phyloP scores from a whole-genome alignment of 306 rosid species.

The Trifolium fragiferum region DNA sequence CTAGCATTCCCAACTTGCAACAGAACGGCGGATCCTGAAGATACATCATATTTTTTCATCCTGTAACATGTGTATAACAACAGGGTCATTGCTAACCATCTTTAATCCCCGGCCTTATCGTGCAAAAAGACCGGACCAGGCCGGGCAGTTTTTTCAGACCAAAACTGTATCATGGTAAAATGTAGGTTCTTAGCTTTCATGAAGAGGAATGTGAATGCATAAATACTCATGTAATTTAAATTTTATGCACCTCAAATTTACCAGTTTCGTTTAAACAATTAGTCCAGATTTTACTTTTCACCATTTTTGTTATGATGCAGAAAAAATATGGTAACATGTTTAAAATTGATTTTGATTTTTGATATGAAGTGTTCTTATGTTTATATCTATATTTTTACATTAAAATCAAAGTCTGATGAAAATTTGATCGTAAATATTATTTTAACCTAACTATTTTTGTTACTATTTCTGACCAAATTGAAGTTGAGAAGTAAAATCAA shows the following conservation, averaged over 20 bases:
- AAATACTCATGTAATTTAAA: slow-evolving; percentile 14
- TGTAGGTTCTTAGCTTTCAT: slow-evolving; percentile 21
- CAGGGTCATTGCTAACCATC: slow-evolving; percentile 28
- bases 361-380: too few relatives aligned
- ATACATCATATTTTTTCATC: slow-evolving; percentile 6
- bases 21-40: slow-evolving; percentile 26
- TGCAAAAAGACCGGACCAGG: slow-evolving; percentile 18
- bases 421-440: too few relatives aligned
- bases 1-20: slow-evolving; percentile 31
- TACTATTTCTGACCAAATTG: neutral
- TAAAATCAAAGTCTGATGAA: too few relatives aligned
- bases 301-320: neutral
- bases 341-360: too few relatives aligned
- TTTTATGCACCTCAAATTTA: slow-evolving; percentile 21
- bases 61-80: slow-evolving; percentile 14
- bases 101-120: slow-evolving; percentile 4
- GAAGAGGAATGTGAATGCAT: slow-evolving; percentile 10
- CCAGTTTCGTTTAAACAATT: slow-evolving; percentile 1
- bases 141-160: slow-evolving; percentile 33
- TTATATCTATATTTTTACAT: too few relatives aligned
- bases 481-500: neutral
- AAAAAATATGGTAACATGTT: neutral
- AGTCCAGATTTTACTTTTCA: neutral
- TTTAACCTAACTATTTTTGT: slow-evolving; percentile 2
- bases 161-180: slow-evolving; percentile 6